Evolutionary conservation across 2,329 filamentous ascomycete species (phyloP), one percentile per base, ranked within the genome.

Genomic region (Ceratocystis destructans): DNA sequence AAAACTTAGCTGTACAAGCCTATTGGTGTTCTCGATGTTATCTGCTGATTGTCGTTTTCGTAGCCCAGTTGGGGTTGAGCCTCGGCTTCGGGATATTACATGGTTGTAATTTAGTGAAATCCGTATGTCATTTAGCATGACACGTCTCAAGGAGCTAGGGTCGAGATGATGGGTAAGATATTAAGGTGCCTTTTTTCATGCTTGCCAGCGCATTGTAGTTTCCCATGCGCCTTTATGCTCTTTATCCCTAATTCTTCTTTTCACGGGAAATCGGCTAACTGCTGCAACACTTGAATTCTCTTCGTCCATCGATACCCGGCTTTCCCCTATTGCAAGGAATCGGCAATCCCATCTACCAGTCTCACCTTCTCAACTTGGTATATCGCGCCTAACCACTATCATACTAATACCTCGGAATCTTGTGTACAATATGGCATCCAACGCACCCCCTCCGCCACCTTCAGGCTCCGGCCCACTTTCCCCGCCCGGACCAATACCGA

Each of bases 401-500:
- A 12, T 25, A 53, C 12, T 15, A 41, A 15, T 7, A 25, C 48
- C 22, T 53, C 22, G 10, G 20, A 53, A 15, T 25, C 37, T 28
- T 53, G 48, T 53, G 20, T 28, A 53, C 22, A 28, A 53, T 2
- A 66, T 66, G 64, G 33, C 64, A 48, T 48, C 61, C 46, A 55
- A 61, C 25, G 45, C 65, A 15, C 65, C 64, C 48, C 31, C 63
- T 7, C 50, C 65, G 17, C 22, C 41, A 28, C 12, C 61, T 44
- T 22, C 59, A 7, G 15, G 15, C 50, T 22, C 59, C 61, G 20
- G 31, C 20, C 55, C 59, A 17, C 55, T 61, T 67, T 37, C 63
- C 72, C 71, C 71, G 68, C 72, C 31, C 67, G 15, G n/a, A 5
- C 62, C 67, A 7, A 45, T 31, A 17, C 45, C 55, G 4, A 37